Conservation (phyloP, 2,329 filamentous ascomycete species). For the Beauveria pseudobassiana region DNA sequence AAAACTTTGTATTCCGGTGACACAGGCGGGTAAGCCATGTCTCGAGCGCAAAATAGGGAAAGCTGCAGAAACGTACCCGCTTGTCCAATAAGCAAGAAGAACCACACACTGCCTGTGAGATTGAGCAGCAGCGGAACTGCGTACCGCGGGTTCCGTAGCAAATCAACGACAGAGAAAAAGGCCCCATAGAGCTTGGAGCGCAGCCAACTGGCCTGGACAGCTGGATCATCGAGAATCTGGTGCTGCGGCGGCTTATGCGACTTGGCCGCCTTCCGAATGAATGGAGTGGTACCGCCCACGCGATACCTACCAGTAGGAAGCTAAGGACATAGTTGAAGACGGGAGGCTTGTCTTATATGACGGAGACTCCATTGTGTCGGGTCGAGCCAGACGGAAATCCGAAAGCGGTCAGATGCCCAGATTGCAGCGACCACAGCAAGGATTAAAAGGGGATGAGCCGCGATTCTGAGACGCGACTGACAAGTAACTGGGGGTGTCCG, state of each 20-base stretch:
- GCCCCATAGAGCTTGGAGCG: slow-evolving; percentile 55
- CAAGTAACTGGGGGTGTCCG: background rate
- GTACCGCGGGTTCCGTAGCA: slow-evolving; percentile 75
- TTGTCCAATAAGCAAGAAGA: slow-evolving; percentile 87
- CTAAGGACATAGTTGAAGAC: slow-evolving; percentile 78
- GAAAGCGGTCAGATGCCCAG: background rate
- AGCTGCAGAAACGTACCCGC: slow-evolving; percentile 54
- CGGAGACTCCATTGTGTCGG: background rate
- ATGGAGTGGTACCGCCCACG: slow-evolving; percentile 88
- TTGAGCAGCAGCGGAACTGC: slow-evolving; percentile 80
- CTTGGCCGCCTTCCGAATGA: slow-evolving; percentile 80
- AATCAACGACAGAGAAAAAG: slow-evolving; percentile 68
- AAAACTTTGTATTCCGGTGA: background rate
- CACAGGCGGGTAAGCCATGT: background rate
- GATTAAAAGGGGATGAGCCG: background rate
- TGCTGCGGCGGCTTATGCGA: slow-evolving; percentile 60
- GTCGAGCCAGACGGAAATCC: background rate
- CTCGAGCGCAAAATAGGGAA: background rate
- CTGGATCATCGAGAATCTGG: slow-evolving; percentile 42
- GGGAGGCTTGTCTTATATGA: slow-evolving; percentile 31
- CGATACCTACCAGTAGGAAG: slow-evolving; percentile 83
- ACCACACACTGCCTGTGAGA: slow-evolving; percentile 90
- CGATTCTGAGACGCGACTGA: background rate
- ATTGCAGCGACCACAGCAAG: background rate
- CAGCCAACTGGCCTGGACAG: slow-evolving; percentile 50